phyloP scores from a whole-genome alignment of 1,284 basidiomycete species.

The Tilletia horrida region DNA sequence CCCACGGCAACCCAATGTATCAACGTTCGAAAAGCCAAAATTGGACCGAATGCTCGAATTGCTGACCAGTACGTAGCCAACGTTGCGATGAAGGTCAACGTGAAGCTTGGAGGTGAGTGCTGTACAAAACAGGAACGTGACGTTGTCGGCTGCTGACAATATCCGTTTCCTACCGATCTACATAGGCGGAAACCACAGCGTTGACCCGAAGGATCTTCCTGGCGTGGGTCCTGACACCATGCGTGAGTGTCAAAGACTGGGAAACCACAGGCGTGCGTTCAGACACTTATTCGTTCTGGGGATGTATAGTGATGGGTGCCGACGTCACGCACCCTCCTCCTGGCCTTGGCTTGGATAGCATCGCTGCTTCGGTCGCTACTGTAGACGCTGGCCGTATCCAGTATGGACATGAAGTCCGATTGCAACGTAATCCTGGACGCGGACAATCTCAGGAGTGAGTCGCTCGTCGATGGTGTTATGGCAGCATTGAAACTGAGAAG shows the following conservation, averaged over 20 bases:
- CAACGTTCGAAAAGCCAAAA: constrained; percentile 25
- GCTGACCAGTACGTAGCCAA: constrained; percentile 58
- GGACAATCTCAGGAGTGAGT: constrained; percentile 50
- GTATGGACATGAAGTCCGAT: constrained; percentile 53
- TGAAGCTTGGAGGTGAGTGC: constrained; percentile 57
- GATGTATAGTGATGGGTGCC: constrained; percentile 55
- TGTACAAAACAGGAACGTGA: too few relatives aligned
- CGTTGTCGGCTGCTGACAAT: constrained; percentile 27
- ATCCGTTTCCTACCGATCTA: constrained; percentile 32
- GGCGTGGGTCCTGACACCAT: constrained; percentile 51
- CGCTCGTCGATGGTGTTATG: too few relatives aligned
- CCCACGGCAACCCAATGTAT: not conserved
- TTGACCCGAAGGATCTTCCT: constrained; percentile 43
- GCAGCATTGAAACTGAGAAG: too few relatives aligned
- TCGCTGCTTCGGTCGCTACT: constrained; percentile 58
- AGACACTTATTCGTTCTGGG: too few relatives aligned
- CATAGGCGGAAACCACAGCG: constrained; percentile 56
- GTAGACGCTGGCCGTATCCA: constrained; percentile 52
- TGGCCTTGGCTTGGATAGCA: constrained; percentile 57
- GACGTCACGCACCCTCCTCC: constrained; percentile 54
- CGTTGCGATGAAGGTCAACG: constrained; percentile 51
- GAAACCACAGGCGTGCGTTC: too few relatives aligned
- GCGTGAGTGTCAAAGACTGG: constrained; percentile 23
- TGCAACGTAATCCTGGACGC: constrained; percentile 55
- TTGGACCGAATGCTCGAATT: constrained; percentile 38